Percentiles rank a stretch among this genome's conserved stretches.
Conservation (phyloP, 305 asterid species). For the Fraxinus latifolia region DNA sequence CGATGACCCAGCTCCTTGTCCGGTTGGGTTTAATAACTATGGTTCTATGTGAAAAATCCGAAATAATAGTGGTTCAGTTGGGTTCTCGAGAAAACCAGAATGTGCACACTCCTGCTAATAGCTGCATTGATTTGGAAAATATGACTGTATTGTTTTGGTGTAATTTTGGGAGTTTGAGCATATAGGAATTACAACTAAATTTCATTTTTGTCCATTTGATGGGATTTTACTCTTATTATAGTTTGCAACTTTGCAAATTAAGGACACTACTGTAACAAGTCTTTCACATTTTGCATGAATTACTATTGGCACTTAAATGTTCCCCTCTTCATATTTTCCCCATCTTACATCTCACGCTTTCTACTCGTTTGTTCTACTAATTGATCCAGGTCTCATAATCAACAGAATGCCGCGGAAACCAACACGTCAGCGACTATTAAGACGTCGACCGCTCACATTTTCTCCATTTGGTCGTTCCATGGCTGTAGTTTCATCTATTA, state of each 20-base stretch:
- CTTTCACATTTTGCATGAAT: neutral
- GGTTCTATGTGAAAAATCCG: neutral
- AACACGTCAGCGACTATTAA: slow-evolving; percentile 18
- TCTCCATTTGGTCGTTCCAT: slow-evolving; percentile 66
- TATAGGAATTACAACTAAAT: neutral
- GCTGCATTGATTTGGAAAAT: slow-evolving; percentile 1
- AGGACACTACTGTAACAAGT: neutral
- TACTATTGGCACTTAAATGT: neutral
- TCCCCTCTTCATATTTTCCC: neutral
- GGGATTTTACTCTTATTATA: neutral
- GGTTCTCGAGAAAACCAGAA: neutral
- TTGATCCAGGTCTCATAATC: slow-evolving; percentile 11
- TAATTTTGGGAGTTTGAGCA: neutral
- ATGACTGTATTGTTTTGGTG: neutral
- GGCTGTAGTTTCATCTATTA: slow-evolving; percentile 42
- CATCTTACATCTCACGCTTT: neutral
- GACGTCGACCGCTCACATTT: slow-evolving; percentile 49
- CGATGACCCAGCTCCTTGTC: neutral
- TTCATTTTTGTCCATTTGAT: neutral
- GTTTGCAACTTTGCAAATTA: neutral
- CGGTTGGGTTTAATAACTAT: neutral
- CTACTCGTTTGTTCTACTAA: slow-evolving; percentile 7
- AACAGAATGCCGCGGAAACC: slow-evolving; percentile 57
- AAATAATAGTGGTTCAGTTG: neutral
- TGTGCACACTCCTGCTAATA: neutral